These are phyloP conservation scores for Tricholoma sp. DNA, from an alignment of 768 basidiomycete species.

Conservation along the genomic window DNA sequence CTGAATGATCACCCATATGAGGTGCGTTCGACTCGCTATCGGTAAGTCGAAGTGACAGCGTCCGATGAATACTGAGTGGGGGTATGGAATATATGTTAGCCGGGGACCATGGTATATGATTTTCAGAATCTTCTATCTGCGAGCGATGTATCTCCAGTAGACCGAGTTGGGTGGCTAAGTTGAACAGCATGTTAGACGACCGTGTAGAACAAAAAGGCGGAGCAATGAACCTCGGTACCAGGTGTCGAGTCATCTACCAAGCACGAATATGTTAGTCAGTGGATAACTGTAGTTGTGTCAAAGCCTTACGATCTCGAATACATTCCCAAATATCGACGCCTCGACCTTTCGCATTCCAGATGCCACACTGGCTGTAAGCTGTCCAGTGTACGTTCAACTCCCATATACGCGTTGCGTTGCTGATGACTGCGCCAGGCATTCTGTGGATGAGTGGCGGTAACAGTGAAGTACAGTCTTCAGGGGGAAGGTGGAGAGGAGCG, in stretches of 20 bases:
- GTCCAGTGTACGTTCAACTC: constrained; percentile 64
- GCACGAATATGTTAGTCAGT: constrained; percentile 4
- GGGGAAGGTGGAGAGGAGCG: constrained; percentile 6
- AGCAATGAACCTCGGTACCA: constrained; percentile 35
- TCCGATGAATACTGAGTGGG: background rate
- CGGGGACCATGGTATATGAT: constrained; percentile 7
- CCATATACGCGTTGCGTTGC: constrained; percentile 67
- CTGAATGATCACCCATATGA: background rate
- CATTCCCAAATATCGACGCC: constrained; percentile 79
- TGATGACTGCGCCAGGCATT: constrained; percentile 47
- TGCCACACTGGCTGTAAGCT: constrained; percentile 61
- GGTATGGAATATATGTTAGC: constrained; percentile 8
- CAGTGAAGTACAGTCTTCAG: background rate
- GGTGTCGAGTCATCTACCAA: constrained; percentile 54
- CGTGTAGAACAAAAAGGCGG: constrained; percentile 2
- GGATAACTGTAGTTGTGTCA: background rate
- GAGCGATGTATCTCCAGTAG: constrained; percentile 46
- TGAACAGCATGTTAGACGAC: constrained; percentile 5
- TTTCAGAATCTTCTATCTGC: constrained; percentile 26
- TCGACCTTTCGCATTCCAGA: constrained; percentile 63
- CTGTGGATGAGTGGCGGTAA: background rate
- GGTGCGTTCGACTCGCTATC: background rate
- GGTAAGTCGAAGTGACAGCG: constrained; percentile 2
- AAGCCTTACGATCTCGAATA: constrained; percentile 56
- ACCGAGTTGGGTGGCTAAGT: constrained; percentile 33